phyloP scores from a whole-genome alignment of 345 rosid genomes.

The Toxicodendron radicans region DNA sequence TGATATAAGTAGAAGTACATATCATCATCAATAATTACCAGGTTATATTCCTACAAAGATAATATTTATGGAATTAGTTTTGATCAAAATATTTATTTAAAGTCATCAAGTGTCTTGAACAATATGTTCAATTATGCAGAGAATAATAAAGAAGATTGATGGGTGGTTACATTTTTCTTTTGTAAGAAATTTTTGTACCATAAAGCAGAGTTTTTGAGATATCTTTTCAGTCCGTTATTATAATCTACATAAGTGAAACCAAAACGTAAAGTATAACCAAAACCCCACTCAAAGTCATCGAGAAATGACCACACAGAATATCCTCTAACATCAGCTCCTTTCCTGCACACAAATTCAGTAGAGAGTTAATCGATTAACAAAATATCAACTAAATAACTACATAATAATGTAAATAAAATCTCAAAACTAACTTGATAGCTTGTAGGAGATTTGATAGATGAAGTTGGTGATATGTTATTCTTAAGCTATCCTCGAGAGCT shows the following conservation, averaged over 20 bases:
- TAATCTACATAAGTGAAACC: conserved; percentile 45
- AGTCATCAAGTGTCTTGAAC: too few species aligned
- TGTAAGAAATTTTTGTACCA: conserved; percentile 44
- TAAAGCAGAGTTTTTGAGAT: conserved; percentile 44
- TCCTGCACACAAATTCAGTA: conserved; percentile 22
- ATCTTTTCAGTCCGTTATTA: conserved; percentile 36
- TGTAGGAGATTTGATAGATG: conserved; percentile 35
- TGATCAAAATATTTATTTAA: too few species aligned
- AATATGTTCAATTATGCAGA: neutral
- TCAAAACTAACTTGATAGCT: conserved; percentile 40
- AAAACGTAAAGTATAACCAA: conserved; percentile 39
- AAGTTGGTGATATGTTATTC: conserved; percentile 36
- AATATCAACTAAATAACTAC: neutral
- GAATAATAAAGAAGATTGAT: neutral
- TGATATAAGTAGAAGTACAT: too few species aligned
- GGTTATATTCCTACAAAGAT: too few species aligned
- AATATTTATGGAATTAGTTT: neutral
- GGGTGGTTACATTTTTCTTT: neutral
- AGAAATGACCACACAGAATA: conserved; percentile 49
- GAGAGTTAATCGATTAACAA: neutral
- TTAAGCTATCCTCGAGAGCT: conserved; percentile 36
- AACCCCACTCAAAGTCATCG: conserved; percentile 47
- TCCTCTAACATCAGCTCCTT: conserved; percentile 43
- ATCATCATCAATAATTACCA: too few species aligned
- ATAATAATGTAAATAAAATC: neutral